Percentiles rank a stretch among this genome's conserved stretches.
phyloP scores from a whole-genome alignment of 164 flowering plant genomes.

The Berberis thunbergii region DNA sequence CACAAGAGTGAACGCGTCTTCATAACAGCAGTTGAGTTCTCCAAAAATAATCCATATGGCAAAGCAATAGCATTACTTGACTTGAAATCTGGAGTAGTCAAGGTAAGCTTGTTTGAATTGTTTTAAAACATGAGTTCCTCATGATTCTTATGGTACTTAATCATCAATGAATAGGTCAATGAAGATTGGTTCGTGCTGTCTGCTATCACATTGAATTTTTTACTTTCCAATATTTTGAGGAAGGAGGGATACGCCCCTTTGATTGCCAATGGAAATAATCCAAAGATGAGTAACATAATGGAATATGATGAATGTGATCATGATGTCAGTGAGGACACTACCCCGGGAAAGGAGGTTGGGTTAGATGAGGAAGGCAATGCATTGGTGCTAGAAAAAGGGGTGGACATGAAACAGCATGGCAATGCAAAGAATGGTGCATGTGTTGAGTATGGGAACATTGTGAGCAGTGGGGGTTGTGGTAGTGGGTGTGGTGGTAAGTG shows the following conservation, averaged over 20 bases:
- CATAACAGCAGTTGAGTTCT: constrained; percentile 66
- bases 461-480: constrained; percentile 13
- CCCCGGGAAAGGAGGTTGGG: constrained; percentile 10
- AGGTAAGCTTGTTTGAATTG: constrained; percentile 27
- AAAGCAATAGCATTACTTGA: constrained; percentile 68
- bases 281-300: constrained; percentile 9
- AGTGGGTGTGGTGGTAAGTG: constrained; percentile 22
- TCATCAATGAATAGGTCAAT: constrained; percentile 35
- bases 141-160: neutral
- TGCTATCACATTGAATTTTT: constrained; percentile 37
- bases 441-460: constrained; percentile 1
- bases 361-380: constrained; percentile 5
- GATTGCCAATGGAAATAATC: constrained; percentile 10
- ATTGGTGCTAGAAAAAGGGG: constrained; percentile 10
- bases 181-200: constrained; percentile 68
- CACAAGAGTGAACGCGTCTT: constrained; percentile 44
- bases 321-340: neutral
- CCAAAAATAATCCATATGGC: constrained; percentile 72
- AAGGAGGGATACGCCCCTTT: constrained; percentile 40
- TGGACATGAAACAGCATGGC: constrained; percentile 11
- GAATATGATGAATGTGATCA: constrained; percentile 13
- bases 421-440: constrained; percentile 3
- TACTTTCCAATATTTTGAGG: constrained; percentile 42
- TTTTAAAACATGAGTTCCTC: neutral
- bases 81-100: constrained; percentile 52